Evolutionary conservation across 2,329 filamentous ascomycete species (phyloP), one percentile per base, ranked within the genome.

Genomic region (Pseudogymnoascus sp.): DNA sequence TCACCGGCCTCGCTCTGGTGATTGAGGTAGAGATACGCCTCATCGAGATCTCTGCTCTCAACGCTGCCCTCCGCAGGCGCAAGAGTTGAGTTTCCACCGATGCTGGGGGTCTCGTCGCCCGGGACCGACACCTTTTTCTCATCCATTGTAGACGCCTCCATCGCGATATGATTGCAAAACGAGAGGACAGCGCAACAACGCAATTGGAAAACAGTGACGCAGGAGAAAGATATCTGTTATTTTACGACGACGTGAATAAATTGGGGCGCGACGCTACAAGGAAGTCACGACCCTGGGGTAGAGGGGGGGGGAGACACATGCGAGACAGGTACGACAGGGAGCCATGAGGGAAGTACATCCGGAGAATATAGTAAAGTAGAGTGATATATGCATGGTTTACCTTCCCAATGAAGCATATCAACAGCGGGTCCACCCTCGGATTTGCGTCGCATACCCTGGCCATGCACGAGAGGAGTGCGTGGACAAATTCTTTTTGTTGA

Each of bases 11-110:
- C 70, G 29, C 75, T 76, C 63, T 80, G 76, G 29, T 72, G 63
- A 27, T 68, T 65, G 10, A 71, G 62, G 25, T 68, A 72, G 48
- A 63, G 65, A 60, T 78, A 81, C 5, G 80, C 79, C 25, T 70
- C 69, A 64, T 82, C 80, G 12, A 81, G 73, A 61, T 69, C 66
- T 65, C 66, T 55, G 48, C 29, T 55, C 29, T 55, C 48, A 4
- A 33, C 12, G 48, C 48, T 55, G 8, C 9, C 27, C 15, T 12
- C 48, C 9, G 12, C 48, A 8, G 48, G 48, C 29, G 48, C 17
- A 55, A 17, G n/a, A 9, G n/a, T 5, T 10, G 48, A 55, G 5
- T 10, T n/a, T 33, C n/a, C 48, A 55, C 33, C 48, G 15, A 33
- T 10, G 15, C 27, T 33, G 2, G 44, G 3, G 48, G 48, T 33